Evolutionary conservation across 352 stramenopile species (phyloP).

Genomic region (Phytopythium mirpurense): DNA sequence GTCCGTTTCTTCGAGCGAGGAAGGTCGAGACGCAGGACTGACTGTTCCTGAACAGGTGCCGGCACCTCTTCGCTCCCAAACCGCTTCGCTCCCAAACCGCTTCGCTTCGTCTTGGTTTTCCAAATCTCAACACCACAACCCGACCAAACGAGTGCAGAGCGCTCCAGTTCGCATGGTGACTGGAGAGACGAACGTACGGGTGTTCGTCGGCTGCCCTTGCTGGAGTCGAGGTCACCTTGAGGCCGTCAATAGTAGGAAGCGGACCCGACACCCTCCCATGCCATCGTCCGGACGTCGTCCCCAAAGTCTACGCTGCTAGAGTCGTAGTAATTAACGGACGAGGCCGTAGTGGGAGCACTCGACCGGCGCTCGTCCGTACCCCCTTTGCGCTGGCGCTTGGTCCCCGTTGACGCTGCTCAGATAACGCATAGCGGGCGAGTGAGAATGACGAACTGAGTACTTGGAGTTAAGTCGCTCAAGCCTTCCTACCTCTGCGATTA

Average conservation of each 20-base stretch:
- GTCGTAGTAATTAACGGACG: conserved; percentile 58
- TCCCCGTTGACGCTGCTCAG: conserved; percentile 10
- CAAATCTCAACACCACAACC: background rate
- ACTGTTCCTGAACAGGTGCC: background rate
- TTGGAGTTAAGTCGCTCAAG: background rate
- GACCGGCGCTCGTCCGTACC: conserved; percentile 19
- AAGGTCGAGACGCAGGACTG: background rate
- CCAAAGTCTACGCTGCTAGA: conserved; percentile 34
- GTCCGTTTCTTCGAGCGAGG: background rate
- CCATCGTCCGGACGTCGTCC: conserved; percentile 56
- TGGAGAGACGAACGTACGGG: background rate
- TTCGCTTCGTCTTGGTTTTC: too few relatives aligned
- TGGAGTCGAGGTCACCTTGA: background rate
- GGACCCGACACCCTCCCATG: conserved; percentile 66
- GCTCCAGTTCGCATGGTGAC: too few relatives aligned
- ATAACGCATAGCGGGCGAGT: background rate
- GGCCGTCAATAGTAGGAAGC: conserved; percentile 45
- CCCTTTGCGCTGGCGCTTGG: conserved; percentile 19
- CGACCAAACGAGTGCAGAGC: background rate
- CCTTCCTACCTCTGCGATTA: conserved; percentile 21
- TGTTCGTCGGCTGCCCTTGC: background rate
- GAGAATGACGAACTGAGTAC: too few relatives aligned
- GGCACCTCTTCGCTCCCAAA: background rate
- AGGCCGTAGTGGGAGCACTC: conserved; percentile 19
- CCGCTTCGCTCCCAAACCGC: too few relatives aligned